phyloP scores from a whole-genome alignment of 83 land plant genomes.

The Thuja plicata region DNA sequence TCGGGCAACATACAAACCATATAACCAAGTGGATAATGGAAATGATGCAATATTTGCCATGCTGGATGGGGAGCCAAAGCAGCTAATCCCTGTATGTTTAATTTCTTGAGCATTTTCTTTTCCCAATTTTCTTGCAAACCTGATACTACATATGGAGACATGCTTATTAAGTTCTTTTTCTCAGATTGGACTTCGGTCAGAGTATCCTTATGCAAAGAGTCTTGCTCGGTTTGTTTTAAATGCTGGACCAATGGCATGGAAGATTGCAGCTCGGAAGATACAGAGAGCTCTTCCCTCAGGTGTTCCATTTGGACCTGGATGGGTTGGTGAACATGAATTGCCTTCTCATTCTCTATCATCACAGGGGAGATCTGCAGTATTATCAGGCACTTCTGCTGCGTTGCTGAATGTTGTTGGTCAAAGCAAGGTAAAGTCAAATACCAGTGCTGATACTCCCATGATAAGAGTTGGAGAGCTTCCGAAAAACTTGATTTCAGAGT shows the following conservation, averaged over 20 bases:
- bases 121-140: not conserved
- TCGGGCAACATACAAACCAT: constrained; percentile 59
- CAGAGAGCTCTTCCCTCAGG: constrained; percentile 63
- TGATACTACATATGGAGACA: not conserved
- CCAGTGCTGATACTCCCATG: not conserved
- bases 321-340: constrained; percentile 80
- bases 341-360: not conserved
- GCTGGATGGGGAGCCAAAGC: constrained; percentile 53
- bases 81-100: constrained; percentile 61
- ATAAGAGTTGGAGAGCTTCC: constrained; percentile 1
- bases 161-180: constrained; percentile 2
- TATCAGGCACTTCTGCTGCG: not conserved
- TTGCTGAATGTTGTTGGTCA: not conserved
- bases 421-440: constrained; percentile 11
- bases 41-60: constrained; percentile 43
- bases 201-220: constrained; percentile 85
- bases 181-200: constrained; percentile 71
- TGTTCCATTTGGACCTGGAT: constrained; percentile 87
- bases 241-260: constrained; percentile 77
- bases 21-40: constrained; percentile 25
- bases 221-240: constrained; percentile 78
- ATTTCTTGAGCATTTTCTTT: not conserved
- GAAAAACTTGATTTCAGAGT: constrained; percentile 12
- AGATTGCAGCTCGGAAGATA: constrained; percentile 65
- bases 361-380: constrained; percentile 3